Percentiles rank a stretch among this genome's conserved stretches.
These are phyloP conservation scores for Fusarium torreyae DNA, from an alignment of 2,329 filamentous ascomycete genomes.

Conservation along the genomic window DNA sequence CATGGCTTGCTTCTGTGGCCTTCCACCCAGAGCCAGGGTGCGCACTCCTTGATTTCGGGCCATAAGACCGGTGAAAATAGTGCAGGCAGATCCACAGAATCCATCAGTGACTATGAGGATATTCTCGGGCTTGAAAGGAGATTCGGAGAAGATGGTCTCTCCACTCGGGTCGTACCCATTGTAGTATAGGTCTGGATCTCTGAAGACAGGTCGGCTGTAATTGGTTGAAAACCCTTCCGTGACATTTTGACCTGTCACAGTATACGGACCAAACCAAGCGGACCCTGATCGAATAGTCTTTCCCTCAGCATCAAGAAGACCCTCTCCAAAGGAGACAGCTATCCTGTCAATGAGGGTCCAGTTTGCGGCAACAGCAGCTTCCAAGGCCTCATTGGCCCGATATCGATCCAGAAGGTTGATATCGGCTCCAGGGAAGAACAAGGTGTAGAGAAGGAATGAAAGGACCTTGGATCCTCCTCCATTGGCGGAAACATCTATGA, in stretches of 20 bases:
- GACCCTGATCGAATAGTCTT: slow-evolving; percentile 28
- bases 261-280: slow-evolving; percentile 39
- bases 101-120: slow-evolving; percentile 42
- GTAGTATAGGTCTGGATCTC: slow-evolving; percentile 7
- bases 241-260: slow-evolving; percentile 30
- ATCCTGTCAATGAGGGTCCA: slow-evolving; percentile 18
- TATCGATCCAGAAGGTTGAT: slow-evolving; percentile 25
- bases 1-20: slow-evolving; percentile 67
- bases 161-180: slow-evolving; percentile 28
- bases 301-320: slow-evolving; percentile 18
- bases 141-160: slow-evolving; percentile 11
- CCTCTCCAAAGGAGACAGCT: slow-evolving; percentile 13
- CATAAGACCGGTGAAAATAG: slow-evolving; percentile 43
- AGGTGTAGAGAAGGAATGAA: slow-evolving; percentile 25
- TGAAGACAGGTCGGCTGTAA: slow-evolving; percentile 9
- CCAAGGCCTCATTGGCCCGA: slow-evolving; percentile 33
- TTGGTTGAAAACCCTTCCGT: slow-evolving; percentile 29
- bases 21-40: slow-evolving; percentile 71
- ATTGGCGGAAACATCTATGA: slow-evolving; percentile 40
- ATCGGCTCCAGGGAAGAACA: slow-evolving; percentile 36
- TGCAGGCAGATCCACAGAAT: slow-evolving; percentile 39
- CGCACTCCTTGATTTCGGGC: slow-evolving; percentile 53
- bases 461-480: slow-evolving; percentile 33
- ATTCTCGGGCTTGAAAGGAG: slow-evolving; percentile 39
- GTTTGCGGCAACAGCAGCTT: slow-evolving; percentile 22